A percentile compares a stretch with the other conserved stretches of the same genome.
Conservation (phyloP, 306 rosid genomes). For the Dalbergia oliveri region DNA sequence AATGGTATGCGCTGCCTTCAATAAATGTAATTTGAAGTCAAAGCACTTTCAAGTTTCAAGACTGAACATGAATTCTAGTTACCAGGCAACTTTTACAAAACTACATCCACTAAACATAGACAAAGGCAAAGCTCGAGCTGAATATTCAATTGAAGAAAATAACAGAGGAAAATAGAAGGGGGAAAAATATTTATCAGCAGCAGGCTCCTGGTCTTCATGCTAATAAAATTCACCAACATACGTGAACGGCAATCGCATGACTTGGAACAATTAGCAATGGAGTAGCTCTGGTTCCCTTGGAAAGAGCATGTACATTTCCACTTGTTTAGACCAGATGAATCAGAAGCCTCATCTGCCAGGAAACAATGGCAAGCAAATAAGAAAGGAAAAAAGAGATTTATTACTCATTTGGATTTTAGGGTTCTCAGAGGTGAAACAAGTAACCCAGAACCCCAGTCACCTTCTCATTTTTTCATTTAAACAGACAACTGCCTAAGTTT, state of each 20-base stretch:
- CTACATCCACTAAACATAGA: background rate
- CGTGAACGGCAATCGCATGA: conserved; percentile 88
- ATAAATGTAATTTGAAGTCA: conserved; percentile 8
- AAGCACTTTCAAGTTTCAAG: conserved; percentile 11
- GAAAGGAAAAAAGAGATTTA: background rate
- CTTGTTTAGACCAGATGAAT: conserved; percentile 57
- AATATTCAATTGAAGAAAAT: conserved; percentile 8
- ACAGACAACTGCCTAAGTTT: background rate
- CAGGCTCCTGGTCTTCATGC: conserved; percentile 1
- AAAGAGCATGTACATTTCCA: conserved; percentile 88
- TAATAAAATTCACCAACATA: conserved; percentile 47
- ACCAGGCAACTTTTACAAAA: background rate
- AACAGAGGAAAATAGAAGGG: background rate
- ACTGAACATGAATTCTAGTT: background rate
- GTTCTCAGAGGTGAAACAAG: conserved; percentile 16
- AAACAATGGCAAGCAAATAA: conserved; percentile 22
- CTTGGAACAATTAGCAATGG: conserved; percentile 76
- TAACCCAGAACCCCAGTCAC: conserved; percentile 18
- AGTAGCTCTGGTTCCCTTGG: conserved; percentile 61
- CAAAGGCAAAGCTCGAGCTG: background rate
- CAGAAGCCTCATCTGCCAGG: conserved; percentile 66
- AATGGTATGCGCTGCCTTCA: background rate
- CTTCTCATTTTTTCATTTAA: background rate
- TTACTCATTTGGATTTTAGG: conserved; percentile 26
- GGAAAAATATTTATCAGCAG: background rate